Evolutionary conservation across 345 rosid species (phyloP).

Genomic region (Carallia pectinifolia): DNA sequence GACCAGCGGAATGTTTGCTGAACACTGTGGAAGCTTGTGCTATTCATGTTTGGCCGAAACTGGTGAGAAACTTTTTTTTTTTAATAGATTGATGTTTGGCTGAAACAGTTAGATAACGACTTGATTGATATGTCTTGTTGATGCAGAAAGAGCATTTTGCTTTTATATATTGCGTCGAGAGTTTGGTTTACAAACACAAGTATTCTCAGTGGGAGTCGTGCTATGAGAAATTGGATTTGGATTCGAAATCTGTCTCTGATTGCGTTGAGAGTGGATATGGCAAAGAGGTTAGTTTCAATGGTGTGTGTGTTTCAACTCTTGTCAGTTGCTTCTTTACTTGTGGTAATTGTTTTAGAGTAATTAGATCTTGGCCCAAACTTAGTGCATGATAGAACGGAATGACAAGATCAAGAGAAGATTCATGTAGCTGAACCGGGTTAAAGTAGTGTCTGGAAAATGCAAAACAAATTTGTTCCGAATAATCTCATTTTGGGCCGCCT

Average conservation of each 20-base stretch:
- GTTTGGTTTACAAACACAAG: constrained; percentile 48
- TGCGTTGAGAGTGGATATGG: constrained; percentile 67
- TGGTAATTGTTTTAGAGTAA: neutral
- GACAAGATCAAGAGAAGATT: too few relatives aligned
- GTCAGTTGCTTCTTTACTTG: neutral
- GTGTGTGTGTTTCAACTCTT: neutral
- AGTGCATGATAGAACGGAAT: too few relatives aligned
- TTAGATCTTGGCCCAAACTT: neutral
- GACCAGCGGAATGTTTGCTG: constrained; percentile 72
- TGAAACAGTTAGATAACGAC: too few relatives aligned
- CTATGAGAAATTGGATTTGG: constrained; percentile 55
- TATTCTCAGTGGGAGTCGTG: constrained; percentile 71
- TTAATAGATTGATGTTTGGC: too few relatives aligned
- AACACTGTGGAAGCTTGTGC: constrained; percentile 93
- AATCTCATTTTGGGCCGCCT: too few relatives aligned
- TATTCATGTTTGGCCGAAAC: constrained; percentile 61
- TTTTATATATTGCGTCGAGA: constrained; percentile 72
- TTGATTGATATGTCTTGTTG: neutral
- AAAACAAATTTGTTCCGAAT: too few relatives aligned
- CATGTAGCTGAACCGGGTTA: too few relatives aligned
- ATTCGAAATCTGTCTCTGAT: constrained; percentile 50
- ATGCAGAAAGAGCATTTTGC: constrained; percentile 76
- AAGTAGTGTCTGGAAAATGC: too few relatives aligned
- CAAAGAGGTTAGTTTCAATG: constrained; percentile 43
- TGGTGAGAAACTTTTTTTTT: constrained; percentile 38